Conservation (phyloP, 225 moss, liverwort and hornwort genomes). For the Polytrichum formosum region DNA sequence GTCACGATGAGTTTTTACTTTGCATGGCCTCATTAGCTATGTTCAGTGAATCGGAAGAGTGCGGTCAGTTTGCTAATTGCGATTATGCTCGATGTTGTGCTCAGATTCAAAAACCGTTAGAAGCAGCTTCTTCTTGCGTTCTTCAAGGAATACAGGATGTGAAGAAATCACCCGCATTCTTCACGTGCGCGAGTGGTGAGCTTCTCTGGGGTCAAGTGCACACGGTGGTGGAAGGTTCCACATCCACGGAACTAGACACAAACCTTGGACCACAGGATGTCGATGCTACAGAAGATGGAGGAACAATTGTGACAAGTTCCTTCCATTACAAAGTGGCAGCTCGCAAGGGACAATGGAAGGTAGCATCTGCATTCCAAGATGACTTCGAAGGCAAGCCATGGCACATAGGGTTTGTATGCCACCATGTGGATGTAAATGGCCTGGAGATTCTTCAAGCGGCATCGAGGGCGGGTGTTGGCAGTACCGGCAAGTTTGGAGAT, state of each 20-base stretch:
- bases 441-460: slow-evolving; percentile 23
- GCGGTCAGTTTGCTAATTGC: background rate
- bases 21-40: too few species aligned
- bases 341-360: slow-evolving; percentile 45
- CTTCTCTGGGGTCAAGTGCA: slow-evolving; percentile 61
- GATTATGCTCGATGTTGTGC: background rate
- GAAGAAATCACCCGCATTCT: slow-evolving; percentile 15
- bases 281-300: background rate
- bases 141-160: slow-evolving; percentile 11
- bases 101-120: slow-evolving; percentile 1
- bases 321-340: slow-evolving; percentile 22
- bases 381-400: slow-evolving; percentile 7
- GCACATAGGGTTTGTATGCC: slow-evolving; percentile 36
- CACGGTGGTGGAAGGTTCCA: slow-evolving; percentile 39
- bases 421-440: slow-evolving; percentile 27
- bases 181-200: slow-evolving; percentile 47
- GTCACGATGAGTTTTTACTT: too few species aligned
- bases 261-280: slow-evolving; percentile 16
- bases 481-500: slow-evolving; percentile 9
- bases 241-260: slow-evolving; percentile 19
- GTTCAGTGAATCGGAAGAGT: background rate
- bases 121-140: slow-evolving; percentile 8
- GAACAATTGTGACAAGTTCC: slow-evolving; percentile 8
- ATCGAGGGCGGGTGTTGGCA: slow-evolving; percentile 12
- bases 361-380: slow-evolving; percentile 13